Evolutionary conservation across 495 filamentous ascomycete species (phyloP).

Genomic region (Aspergillus coremiiformis): DNA sequence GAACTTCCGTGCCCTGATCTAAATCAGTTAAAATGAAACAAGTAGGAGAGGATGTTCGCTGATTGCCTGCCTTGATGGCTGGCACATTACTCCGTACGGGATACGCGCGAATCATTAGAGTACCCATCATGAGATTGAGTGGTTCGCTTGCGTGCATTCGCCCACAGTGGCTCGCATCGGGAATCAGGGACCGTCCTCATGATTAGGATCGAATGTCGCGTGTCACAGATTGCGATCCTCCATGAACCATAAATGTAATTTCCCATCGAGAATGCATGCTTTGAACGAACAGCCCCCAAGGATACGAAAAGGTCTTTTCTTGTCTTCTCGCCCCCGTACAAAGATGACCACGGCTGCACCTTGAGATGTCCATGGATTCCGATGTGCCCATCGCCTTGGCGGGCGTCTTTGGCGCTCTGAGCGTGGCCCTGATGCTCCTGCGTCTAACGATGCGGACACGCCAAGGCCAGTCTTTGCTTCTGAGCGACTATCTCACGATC

Average conservation of each 20-base stretch:
- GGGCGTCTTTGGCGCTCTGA: conserved; percentile 3
- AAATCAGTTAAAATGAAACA: too few relatives aligned
- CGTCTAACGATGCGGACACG: conserved; percentile 9
- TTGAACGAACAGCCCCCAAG: neutral
- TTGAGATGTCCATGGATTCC: neutral
- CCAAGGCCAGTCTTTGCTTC: conserved; percentile 2
- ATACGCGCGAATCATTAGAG: too few relatives aligned
- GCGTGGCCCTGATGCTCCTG: conserved; percentile 1
- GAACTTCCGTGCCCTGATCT: too few relatives aligned
- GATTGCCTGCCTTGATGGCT: too few relatives aligned
- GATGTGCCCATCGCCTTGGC: neutral
- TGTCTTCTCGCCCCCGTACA: neutral
- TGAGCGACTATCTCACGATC: conserved; percentile 13
- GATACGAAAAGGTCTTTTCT: neutral
- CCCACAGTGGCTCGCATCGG: neutral
- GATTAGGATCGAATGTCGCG: neutral
- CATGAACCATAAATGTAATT: neutral
- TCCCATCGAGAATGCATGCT: neutral
- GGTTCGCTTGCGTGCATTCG: neutral
- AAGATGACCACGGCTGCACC: neutral
- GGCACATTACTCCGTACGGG: too few relatives aligned
- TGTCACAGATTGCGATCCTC: neutral
- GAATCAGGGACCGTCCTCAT: neutral
- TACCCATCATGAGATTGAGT: neutral
- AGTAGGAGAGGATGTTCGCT: too few relatives aligned